These are phyloP conservation scores for Lepidium africanum DNA, from an alignment of 345 rosid species.

Conservation along the genomic window DNA sequence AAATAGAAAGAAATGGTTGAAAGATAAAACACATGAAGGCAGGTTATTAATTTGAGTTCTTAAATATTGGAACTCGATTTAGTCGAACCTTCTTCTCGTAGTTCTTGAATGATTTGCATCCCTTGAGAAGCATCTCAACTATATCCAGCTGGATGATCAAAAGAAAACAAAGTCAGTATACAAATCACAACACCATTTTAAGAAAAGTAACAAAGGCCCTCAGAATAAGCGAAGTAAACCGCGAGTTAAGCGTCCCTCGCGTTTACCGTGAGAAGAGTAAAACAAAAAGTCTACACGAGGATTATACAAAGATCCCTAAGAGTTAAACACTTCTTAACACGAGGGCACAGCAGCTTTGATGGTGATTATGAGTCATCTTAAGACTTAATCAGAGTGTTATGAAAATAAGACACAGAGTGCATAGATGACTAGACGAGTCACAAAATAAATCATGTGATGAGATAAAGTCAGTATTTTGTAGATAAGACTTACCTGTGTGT, in stretches of 20 bases:
- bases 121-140: conserved; percentile 70
- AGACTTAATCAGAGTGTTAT: not conserved
- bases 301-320: not conserved
- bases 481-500: conserved; percentile 58
- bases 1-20: not conserved
- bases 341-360: not conserved
- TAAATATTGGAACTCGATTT: not conserved
- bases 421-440: not conserved
- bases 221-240: too few species aligned
- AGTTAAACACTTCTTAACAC: not conserved
- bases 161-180: not conserved
- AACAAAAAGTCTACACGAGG: not conserved
- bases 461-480: not conserved
- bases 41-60: not conserved
- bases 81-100: conserved; percentile 52
- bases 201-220: too few species aligned
- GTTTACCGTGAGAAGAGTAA: too few species aligned
- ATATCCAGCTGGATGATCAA: conserved; percentile 42
- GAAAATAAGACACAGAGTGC: not conserved
- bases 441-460: not conserved
- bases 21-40: not conserved
- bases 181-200: not conserved
- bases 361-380: not conserved
- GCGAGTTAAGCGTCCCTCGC: too few species aligned
- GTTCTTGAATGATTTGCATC: conserved; percentile 63